Evolutionary conservation across 306 rosid genomes (phyloP).

Genomic region (Elaeagnus macrophylla): DNA sequence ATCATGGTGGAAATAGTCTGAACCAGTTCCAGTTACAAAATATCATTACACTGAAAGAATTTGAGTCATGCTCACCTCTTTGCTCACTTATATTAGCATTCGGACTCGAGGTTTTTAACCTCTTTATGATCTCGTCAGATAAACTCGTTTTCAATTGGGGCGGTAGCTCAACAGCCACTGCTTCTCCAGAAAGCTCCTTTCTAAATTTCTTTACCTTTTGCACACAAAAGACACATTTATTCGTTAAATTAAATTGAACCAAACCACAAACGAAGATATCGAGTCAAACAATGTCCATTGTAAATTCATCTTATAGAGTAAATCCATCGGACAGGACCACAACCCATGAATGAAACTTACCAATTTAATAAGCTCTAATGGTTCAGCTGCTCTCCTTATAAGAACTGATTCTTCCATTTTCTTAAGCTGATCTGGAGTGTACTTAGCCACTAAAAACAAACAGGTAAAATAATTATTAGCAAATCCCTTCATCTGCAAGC

Average conservation of each 20-base stretch:
- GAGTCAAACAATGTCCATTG: background rate
- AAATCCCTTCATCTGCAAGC: constrained; percentile 4
- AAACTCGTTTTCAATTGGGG: constrained; percentile 58
- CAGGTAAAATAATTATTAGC: constrained; percentile 4
- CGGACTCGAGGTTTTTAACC: constrained; percentile 46
- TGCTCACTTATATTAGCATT: constrained; percentile 39
- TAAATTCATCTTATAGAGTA: background rate
- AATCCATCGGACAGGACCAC: constrained; percentile 3
- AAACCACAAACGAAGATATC: background rate
- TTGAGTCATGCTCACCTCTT: constrained; percentile 41
- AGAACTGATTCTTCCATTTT: constrained; percentile 74
- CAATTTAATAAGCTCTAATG: constrained; percentile 62
- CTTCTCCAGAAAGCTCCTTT: constrained; percentile 44
- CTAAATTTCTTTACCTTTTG: constrained; percentile 56
- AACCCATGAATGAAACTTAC: constrained; percentile 30
- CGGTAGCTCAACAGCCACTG: constrained; percentile 42
- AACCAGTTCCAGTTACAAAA: background rate
- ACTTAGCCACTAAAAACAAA: constrained; percentile 42
- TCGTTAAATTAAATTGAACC: background rate
- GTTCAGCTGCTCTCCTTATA: constrained; percentile 61
- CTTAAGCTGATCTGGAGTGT: constrained; percentile 81
- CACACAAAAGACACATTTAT: constrained; percentile 8
- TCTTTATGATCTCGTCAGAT: constrained; percentile 50
- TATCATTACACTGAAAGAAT: constrained; percentile 5
- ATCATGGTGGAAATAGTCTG: no score